Evolutionary conservation across 1,284 basidiomycete species (phyloP), one percentile per base, ranked within the genome.

Genomic region (Naganishia liquefaciens): DNA sequence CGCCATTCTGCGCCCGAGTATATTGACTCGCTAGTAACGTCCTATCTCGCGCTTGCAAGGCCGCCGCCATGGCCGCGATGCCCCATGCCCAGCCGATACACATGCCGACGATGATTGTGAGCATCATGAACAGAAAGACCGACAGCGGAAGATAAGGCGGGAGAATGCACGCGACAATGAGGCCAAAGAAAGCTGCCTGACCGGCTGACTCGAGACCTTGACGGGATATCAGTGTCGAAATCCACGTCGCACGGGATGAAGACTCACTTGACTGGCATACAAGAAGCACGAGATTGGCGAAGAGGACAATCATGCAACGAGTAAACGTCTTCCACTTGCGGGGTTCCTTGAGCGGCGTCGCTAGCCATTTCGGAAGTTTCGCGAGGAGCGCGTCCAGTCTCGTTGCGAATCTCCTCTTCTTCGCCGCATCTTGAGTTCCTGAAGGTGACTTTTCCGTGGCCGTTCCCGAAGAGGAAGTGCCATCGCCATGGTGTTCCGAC

Each of bases 31-130:
- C 79, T 3, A 88, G 76, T 7, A 88, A 73, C 0, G 81, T 75
- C 60, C 84, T 80, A 70, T 81, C 81, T 42, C 89, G 80, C 0
- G 83, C 86, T n/a, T 81, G 76, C 1, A 85, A 72, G 0, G 83
- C 85, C 1, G 87, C 83, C 2, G 84, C 86, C 87, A 89, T 90
- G 0, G 84, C 86, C 1, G 87, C 88, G 42, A 80, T 82, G 5
- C 87, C 87, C 80, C 88, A 84, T 0, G 85, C 89, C 89, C 90
- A 91, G 9, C 89, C 89, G 5, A 88, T 55, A 1, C 83, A 76
- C 76, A 88, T 81, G 0, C 89, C 88, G 64, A 84, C 23, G 1
- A 84, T 72, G 23, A 88, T 70, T 0, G 83, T 85, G 4, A 79
- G 66, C 6, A 84, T 78, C 9, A 68, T 68, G 54, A 79, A 73